Conservation (phyloP, 1,284 basidiomycete species). For the Microbotryum lychnidis-dioicae region DNA sequence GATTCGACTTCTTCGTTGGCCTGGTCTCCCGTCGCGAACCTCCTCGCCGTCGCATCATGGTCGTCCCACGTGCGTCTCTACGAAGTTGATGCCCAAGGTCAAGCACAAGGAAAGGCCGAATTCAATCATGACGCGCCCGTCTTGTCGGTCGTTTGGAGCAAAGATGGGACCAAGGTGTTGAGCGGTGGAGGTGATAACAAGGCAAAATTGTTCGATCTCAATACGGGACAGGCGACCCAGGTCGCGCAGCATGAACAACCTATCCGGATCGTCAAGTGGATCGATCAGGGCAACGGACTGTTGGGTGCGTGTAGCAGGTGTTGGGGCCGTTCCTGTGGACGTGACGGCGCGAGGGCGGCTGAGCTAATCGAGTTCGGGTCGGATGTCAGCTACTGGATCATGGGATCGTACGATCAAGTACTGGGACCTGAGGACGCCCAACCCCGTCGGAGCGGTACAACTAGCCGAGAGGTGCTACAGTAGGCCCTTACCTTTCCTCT, state of each 20-base stretch:
- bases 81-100: constrained; percentile 44
- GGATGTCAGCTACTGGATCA: constrained; percentile 58
- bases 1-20: constrained; percentile 40
- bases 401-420: constrained; percentile 73
- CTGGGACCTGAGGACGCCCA: constrained; percentile 73
- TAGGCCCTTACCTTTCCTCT: constrained; percentile 25
- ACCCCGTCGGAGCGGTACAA: constrained; percentile 64
- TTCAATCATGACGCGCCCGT: constrained; percentile 56
- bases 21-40: constrained; percentile 41
- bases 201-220: constrained; percentile 64
- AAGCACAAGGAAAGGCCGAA: constrained; percentile 66
- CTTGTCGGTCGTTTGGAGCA: constrained; percentile 19
- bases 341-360: no score
- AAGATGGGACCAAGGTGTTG: constrained; percentile 70
- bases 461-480: constrained; percentile 80
- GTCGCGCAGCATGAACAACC: constrained; percentile 78
- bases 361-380: no score
- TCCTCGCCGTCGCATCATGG: constrained; percentile 43
- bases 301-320: constrained; percentile 5
- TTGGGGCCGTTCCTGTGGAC: no score
- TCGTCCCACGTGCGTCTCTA: constrained; percentile 38
- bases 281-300: constrained; percentile 52
- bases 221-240: constrained; percentile 53
- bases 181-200: constrained; percentile 76
- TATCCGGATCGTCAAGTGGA: constrained; percentile 65